Evolutionary conservation across 495 filamentous ascomycete species (phyloP).

Genomic region (Astrocystis sublimbata): DNA sequence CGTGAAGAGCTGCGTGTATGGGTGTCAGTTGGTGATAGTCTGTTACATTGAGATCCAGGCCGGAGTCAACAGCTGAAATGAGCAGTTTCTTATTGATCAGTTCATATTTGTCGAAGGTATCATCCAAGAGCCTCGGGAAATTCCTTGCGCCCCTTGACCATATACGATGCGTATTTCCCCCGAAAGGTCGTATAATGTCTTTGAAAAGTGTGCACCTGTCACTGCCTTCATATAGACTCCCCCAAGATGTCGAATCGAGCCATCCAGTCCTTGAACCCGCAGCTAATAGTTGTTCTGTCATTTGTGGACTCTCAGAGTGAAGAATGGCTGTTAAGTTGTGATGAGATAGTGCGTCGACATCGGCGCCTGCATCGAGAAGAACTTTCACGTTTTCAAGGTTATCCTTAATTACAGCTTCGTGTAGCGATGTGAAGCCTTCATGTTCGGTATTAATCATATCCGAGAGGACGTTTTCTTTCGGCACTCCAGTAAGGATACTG

Average conservation of each 20-base stretch:
- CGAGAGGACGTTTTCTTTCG: not conserved
- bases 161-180: not conserved
- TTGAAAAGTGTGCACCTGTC: not conserved
- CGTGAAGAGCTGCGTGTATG: not conserved
- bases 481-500: not conserved
- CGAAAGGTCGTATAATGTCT: not conserved
- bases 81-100: not conserved
- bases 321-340: not conserved
- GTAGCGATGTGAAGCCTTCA: not conserved
- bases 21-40: not conserved
- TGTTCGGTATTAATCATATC: not conserved
- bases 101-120: not conserved
- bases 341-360: not conserved
- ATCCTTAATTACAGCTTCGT: not conserved
- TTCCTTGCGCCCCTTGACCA: not conserved
- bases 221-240: not conserved
- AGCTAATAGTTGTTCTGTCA: not conserved
- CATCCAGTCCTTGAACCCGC: not conserved
- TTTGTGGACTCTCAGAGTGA: not conserved
- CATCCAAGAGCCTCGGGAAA: not conserved
- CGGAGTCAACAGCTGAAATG: not conserved
- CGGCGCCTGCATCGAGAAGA: not conserved
- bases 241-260: not conserved
- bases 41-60: not conserved
- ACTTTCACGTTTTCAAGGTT: not conserved